phyloP scores from a whole-genome alignment of 495 filamentous ascomycete species.

The Umbilicaria muhlenbergii region DNA sequence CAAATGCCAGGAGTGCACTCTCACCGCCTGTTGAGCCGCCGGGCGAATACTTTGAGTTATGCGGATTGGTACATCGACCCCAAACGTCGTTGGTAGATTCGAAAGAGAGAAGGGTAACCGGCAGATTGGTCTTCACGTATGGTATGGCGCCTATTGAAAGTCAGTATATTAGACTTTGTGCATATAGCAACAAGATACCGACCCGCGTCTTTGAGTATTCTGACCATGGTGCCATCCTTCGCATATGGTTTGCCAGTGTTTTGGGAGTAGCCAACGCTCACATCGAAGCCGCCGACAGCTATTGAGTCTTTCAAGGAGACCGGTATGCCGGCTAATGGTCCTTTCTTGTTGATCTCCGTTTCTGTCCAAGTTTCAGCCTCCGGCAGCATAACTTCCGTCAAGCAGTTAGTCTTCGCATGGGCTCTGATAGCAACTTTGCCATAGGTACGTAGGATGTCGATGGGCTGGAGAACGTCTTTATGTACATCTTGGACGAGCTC shows the following conservation, averaged over 20 bases:
- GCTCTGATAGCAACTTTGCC: constrained; percentile 77
- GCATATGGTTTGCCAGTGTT: constrained; percentile 48
- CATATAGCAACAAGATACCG: constrained; percentile 3
- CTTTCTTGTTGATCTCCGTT: constrained; percentile 54
- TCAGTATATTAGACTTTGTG: not conserved
- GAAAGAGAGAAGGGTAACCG: constrained; percentile 80
- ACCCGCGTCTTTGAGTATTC: constrained; percentile 76
- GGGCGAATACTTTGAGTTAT: constrained; percentile 69
- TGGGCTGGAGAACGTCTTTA: constrained; percentile 40
- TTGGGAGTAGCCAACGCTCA: constrained; percentile 65
- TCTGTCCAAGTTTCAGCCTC: constrained; percentile 68
- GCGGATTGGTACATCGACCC: constrained; percentile 73
- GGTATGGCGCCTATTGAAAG: constrained; percentile 46
- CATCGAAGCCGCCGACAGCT: constrained; percentile 74
- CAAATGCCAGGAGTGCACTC: constrained; percentile 67
- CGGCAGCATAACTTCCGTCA: constrained; percentile 77
- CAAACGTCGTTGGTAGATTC: constrained; percentile 85
- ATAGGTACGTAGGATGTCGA: constrained; percentile 74
- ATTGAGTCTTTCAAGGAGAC: constrained; percentile 82
- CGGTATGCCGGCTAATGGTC: constrained; percentile 80
- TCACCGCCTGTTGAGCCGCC: constrained; percentile 91
- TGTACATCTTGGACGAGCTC: constrained; percentile 68
- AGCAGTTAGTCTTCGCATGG: constrained; percentile 75
- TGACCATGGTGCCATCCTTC: constrained; percentile 60
- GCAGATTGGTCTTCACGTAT: constrained; percentile 92